Evolutionary conservation across 768 basidiomycete genomes (phyloP), one percentile per base, ranked within the genome.

Genomic region (Lentinula lateritia): DNA sequence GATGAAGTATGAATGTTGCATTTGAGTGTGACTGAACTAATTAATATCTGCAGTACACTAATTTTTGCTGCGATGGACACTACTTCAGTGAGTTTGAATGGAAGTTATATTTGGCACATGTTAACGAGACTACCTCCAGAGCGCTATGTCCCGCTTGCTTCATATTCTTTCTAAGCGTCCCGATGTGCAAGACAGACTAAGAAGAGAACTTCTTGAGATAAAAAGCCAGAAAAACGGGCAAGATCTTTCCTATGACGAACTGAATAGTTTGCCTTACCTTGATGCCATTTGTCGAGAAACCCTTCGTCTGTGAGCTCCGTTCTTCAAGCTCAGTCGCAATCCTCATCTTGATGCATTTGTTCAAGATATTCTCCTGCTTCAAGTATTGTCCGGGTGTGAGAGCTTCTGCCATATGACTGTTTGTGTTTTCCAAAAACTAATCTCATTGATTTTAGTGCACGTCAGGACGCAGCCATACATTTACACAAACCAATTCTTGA

Each of bases 51-150:
- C 9, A 50, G 76, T 12, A 69, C 73, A 0, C 64, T 81, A 6
- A 72, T 74, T 15, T 74, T 78, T 58, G 77, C 77, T 0, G 78
- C 72, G 0, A 75, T 73, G 60, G 80, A 80, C 61, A 80, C 78
- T 1, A 79, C 78, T 0, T 76, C 78, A 0, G 58, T 59, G 15
- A 35, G 58, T 34, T 6, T 58, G 43, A 13, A 28, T 7, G 39
- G n/a, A n/a, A 43, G 18, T 32, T 32, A n/a, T 46, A 15, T 10
- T 9, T 38, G 23, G 4, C 16, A 9, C 16, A 28, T 20, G 28
- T 35, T 34, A 38, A 15, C 12, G 10, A 9, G 10, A 59, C 5
- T 28, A 10, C 28, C 6, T 9, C 6, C 6, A 59, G 58, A 70
- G 66, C 2, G 73, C 76, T 1, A 61, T 80, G 1, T 63, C 71